These are phyloP conservation scores for Ceratocystis destructans DNA, from an alignment of 2,329 filamentous ascomycete genomes.

Conservation along the genomic window DNA sequence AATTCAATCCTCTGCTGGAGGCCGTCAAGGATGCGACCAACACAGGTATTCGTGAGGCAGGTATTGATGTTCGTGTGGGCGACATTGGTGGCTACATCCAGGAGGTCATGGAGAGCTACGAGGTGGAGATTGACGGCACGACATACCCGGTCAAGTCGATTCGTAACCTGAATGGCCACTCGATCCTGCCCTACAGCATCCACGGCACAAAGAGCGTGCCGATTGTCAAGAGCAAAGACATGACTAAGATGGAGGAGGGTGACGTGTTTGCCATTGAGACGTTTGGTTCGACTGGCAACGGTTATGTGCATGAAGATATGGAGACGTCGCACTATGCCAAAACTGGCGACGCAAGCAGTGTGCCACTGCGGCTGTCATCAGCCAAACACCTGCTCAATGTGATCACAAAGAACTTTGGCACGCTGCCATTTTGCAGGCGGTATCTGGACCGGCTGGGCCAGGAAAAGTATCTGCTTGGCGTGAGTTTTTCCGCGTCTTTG, in stretches of 20 bases:
- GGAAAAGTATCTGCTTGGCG: slow-evolving; percentile 74
- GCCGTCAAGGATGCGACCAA: slow-evolving; percentile 66
- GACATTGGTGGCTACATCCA: slow-evolving; percentile 60
- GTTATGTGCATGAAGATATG: slow-evolving; percentile 61
- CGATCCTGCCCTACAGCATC: slow-evolving; percentile 62
- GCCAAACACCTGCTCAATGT: slow-evolving; percentile 66
- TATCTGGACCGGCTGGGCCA: slow-evolving; percentile 78
- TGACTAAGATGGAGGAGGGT: slow-evolving; percentile 76
- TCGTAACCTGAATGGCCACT: slow-evolving; percentile 61
- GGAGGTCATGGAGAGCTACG: slow-evolving; percentile 66
- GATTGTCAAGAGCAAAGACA: slow-evolving; percentile 61
- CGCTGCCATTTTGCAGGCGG: slow-evolving; percentile 67
- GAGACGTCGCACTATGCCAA: slow-evolving; percentile 74
- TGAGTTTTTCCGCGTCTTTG: slow-evolving; percentile 30
- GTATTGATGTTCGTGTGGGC: slow-evolving; percentile 63
- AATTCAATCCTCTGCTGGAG: slow-evolving; percentile 59
- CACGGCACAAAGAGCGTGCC: slow-evolving; percentile 70
- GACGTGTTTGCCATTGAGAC: slow-evolving; percentile 75
- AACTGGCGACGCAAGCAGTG: slow-evolving; percentile 47
- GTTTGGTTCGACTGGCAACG: slow-evolving; percentile 67
- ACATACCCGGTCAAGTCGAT: slow-evolving; percentile 58
- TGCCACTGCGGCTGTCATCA: slow-evolving; percentile 50
- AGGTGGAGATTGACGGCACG: slow-evolving; percentile 54
- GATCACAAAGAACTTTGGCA: slow-evolving; percentile 85
- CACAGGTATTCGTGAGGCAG: slow-evolving; percentile 70